Evolutionary conservation across 345 rosid genomes (phyloP), one percentile per base, ranked within the genome.

Genomic region (Erysimum cheiranthoides): DNA sequence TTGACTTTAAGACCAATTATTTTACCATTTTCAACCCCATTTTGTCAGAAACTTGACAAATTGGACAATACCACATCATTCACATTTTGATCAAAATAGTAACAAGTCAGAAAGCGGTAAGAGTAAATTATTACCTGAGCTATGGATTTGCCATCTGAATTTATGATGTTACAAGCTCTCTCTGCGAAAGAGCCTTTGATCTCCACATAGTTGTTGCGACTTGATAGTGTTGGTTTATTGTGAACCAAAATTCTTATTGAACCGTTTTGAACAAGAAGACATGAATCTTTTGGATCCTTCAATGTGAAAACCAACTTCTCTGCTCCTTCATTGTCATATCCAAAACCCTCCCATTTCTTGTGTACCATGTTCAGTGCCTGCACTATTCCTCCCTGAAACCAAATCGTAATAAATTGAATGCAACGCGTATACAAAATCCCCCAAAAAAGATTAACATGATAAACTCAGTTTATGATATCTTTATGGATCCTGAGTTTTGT

Each of bases 331-430:
- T 88, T 87, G 21, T 85, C 88, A 16, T 35, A 86, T 25, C 74
- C 72, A 79, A 87, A 91, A 32, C 91, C 90, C 68, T 85, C 89
- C 97, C 97, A 91, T 72, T 80, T 88, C 83, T 73, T 88, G 50
- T 88, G 74, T 17, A 89, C 71, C 75, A 89, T 75, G 81, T 90
- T 82, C 60, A 91, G 64, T 47, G 94, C 98, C 74, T 91, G 81
- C 42, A 91, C 82, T 51, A 87, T 68, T 45, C 97, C 97, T 80
- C 85, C 87, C 87, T 86, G 80, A 3, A n/a, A 66, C 42, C 32
- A 17, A 58, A 6, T 32, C 30, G 34, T 17, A 47, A 32, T 6
- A 10, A 36, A 18, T 12, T 62, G 2, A 38, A 18, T 34, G 27
- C 13, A 25, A 52, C n/a, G n/a, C 61, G 27, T 35, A 36, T 36